Percentiles rank a stretch among this genome's conserved stretches.
Conservation (phyloP, 805 yeast genomes). For the Lipomyces spencermartinsiae region DNA sequence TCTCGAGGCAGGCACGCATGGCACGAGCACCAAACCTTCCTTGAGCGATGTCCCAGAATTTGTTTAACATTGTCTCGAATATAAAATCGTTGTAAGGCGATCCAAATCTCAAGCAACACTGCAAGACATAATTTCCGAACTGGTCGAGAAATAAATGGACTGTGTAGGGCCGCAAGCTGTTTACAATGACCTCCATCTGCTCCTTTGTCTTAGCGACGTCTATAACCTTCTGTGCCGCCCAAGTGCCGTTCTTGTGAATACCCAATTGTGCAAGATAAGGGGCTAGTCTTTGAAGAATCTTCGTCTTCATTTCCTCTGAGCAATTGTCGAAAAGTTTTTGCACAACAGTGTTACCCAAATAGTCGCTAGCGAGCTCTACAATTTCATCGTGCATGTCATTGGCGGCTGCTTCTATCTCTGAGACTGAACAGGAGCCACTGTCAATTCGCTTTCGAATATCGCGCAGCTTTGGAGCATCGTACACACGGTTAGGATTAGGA, state of each 20-base stretch:
- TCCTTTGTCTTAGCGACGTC: constrained; percentile 69
- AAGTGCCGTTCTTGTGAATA: constrained; percentile 96
- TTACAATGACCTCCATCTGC: constrained; percentile 69
- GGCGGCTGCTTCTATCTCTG: constrained; percentile 81
- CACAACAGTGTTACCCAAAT: constrained; percentile 93
- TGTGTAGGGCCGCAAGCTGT: constrained; percentile 77
- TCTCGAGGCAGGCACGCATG: constrained; percentile 88
- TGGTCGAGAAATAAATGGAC: constrained; percentile 91
- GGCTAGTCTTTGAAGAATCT: constrained; percentile 77
- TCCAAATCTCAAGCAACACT: constrained; percentile 90
- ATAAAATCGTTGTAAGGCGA: constrained; percentile 88
- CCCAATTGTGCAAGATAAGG: constrained; percentile 90
- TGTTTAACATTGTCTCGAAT: constrained; percentile 77
- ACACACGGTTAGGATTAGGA: constrained; percentile 68
- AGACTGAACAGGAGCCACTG: constrained; percentile 55
- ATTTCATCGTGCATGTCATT: constrained; percentile 84
- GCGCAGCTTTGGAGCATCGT: constrained; percentile 86
- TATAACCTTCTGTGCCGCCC: constrained; percentile 98
- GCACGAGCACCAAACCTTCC: constrained; percentile 97
- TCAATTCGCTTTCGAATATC: constrained; percentile 82
- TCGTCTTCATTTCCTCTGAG: constrained; percentile 72
- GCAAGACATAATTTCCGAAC: constrained; percentile 95
- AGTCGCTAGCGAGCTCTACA: constrained; percentile 90
- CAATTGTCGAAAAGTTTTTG: constrained; percentile 84
- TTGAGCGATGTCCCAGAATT: constrained; percentile 79